Evolutionary conservation across 2,329 filamentous ascomycete genomes (phyloP), one percentile per base, ranked within the genome.

Genomic region (Plectosphaerella cucumerina): DNA sequence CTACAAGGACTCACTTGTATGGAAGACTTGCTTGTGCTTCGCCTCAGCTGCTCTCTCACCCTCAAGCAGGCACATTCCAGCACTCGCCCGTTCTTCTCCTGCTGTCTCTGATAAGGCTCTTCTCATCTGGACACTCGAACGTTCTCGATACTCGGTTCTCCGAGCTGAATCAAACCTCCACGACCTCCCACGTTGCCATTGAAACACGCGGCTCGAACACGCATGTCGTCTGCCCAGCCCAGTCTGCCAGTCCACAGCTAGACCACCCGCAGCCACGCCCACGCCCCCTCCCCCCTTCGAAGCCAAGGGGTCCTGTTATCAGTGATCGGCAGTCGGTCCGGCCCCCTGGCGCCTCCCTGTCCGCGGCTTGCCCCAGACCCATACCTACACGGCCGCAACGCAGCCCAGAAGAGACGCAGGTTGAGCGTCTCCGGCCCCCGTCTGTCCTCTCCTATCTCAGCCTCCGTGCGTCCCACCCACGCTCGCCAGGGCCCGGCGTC

Each of bases 361-460:
- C 45, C 31, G 21, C 45, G 26, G 34, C 17, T 23, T 47, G 45
- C 45, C 33, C 18, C 45, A 47, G 45, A 47, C 45, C 35, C 35
- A 42, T 12, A 33, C 33, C 45, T 17, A 31, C 26, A 31, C 26
- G 26, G 26, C 34, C 21, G 33, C 31, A 20, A 21, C 45, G 18
- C 34, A 37, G 18, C 21, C 45, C 18, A 47, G 34, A 34, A 20
- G n/a, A n/a, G 45, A 47, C 45, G 45, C 39, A 42, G 20, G 34
- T 47, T 17, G 20, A 35, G 33, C 35, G 21, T 47, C 45, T 47
- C 45, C 45, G 45, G 45, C n/a, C 45, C 34, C 26, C 45, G n/a
- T 20, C 34, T n/a, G 34, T 17, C 43, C 45, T 12, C 45, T 21
- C 35, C 45, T 47, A 47, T 47, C 45, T 39, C 18, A 42, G n/a